Percentiles rank a stretch among this genome's conserved stretches.
Evolutionary conservation across 441 rosid species (phyloP).

Genomic region (Manihot esculenta): DNA sequence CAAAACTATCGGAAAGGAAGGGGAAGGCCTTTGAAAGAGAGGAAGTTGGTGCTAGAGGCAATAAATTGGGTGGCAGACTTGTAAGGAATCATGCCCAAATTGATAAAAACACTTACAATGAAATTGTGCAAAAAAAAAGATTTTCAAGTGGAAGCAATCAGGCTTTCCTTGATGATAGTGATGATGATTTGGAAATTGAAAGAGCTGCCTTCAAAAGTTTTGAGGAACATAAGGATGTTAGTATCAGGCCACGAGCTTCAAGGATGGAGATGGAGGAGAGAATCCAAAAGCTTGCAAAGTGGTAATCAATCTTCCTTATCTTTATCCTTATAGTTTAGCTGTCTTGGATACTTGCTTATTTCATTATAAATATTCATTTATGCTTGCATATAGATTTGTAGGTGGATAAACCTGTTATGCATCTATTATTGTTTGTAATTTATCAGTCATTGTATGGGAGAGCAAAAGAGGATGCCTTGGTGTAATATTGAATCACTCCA

Average conservation of each 20-base stretch:
- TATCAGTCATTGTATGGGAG: background rate
- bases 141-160: slow-evolving; percentile 28
- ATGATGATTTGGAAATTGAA: slow-evolving; percentile 45
- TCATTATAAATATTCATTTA: background rate
- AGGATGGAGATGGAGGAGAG: slow-evolving; percentile 80
- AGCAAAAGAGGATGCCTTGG: no score
- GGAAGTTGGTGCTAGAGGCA: slow-evolving; percentile 26
- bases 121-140: slow-evolving; percentile 12
- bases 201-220: slow-evolving; percentile 71
- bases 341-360: background rate
- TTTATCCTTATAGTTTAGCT: slow-evolving; percentile 13
- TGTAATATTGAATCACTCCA: no score
- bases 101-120: slow-evolving; percentile 16
- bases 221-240: slow-evolving; percentile 44
- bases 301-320: slow-evolving; percentile 43
- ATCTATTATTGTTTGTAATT: background rate
- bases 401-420: background rate
- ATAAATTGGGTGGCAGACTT: slow-evolving; percentile 17
- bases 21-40: slow-evolving; percentile 21
- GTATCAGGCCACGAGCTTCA: slow-evolving; percentile 51
- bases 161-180: slow-evolving; percentile 28
- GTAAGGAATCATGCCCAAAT: slow-evolving; percentile 21
- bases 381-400: background rate
- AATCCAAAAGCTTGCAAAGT: slow-evolving; percentile 67
- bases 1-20: slow-evolving; percentile 22